phyloP scores from a whole-genome alignment of 2,329 filamentous ascomycete species.

The Colletotrichum euphorbiae region DNA sequence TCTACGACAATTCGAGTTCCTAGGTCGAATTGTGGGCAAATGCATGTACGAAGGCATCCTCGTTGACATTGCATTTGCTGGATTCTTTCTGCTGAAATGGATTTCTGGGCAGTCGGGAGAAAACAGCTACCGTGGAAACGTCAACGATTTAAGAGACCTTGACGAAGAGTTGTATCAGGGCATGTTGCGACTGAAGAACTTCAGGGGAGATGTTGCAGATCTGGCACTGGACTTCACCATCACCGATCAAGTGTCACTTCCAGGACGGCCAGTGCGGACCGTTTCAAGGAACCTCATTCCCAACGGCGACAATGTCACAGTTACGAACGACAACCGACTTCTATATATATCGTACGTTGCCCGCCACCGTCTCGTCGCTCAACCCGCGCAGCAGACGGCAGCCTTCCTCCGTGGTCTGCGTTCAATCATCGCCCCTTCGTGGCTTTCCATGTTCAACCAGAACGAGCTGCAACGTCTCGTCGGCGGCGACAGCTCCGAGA shows the following conservation, averaged over 20 bases:
- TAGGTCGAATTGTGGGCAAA: slow-evolving; percentile 93
- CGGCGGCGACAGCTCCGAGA: slow-evolving; percentile 85
- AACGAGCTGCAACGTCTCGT: slow-evolving; percentile 93
- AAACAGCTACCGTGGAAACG: slow-evolving; percentile 85
- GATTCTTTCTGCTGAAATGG: slow-evolving; percentile 98
- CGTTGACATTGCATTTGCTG: slow-evolving; percentile 91
- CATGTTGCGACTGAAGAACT: slow-evolving; percentile 85
- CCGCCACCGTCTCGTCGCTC: slow-evolving; percentile 84
- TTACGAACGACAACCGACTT: slow-evolving; percentile 92
- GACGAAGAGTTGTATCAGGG: slow-evolving; percentile 93
- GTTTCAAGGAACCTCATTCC: slow-evolving; percentile 81
- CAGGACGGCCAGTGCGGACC: slow-evolving; percentile 64
- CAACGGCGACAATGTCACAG: slow-evolving; percentile 78
- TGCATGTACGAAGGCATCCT: slow-evolving; percentile 98
- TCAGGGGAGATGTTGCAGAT: slow-evolving; percentile 81
- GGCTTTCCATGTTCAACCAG: slow-evolving; percentile 99
- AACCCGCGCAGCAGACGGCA: slow-evolving; percentile 83
- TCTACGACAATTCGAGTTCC: slow-evolving; percentile 85
- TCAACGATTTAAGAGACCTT: slow-evolving; percentile 93
- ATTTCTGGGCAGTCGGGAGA: slow-evolving; percentile 73
- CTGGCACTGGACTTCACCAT: slow-evolving; percentile 91
- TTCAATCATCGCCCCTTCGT: slow-evolving; percentile 88
- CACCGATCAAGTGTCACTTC: slow-evolving; percentile 71
- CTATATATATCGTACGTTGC: slow-evolving; percentile 96
- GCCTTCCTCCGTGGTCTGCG: slow-evolving; percentile 90